Percentiles rank a stretch among this genome's conserved stretches.
Evolutionary conservation across 2,329 filamentous ascomycete genomes (phyloP).

Genomic region (Cladosporium sp.): DNA sequence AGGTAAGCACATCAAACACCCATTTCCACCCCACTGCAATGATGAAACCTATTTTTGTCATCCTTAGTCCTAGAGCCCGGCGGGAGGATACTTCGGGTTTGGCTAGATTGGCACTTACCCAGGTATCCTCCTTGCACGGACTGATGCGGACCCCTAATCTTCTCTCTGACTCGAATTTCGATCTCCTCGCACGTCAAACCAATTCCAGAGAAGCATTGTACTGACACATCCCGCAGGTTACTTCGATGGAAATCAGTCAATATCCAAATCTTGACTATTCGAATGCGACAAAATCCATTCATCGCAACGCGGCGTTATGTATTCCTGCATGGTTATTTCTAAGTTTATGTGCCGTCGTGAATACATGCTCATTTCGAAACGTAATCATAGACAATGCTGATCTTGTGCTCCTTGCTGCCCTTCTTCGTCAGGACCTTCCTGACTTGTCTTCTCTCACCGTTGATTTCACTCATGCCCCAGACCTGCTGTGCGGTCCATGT

Average conservation of each 20-base stretch:
- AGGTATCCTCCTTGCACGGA: slow-evolving; percentile 22
- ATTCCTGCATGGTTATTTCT: background rate
- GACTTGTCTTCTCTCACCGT: slow-evolving; percentile 44
- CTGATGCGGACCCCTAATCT: slow-evolving; percentile 39
- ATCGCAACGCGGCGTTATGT: background rate
- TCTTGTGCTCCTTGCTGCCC: slow-evolving; percentile 40
- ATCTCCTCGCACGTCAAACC: background rate
- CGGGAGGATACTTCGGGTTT: slow-evolving; percentile 27
- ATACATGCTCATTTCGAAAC: slow-evolving; percentile 15
- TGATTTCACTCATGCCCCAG: slow-evolving; percentile 49
- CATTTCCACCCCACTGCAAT: slow-evolving; percentile 17
- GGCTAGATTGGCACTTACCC: slow-evolving; percentile 31
- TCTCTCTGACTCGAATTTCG: slow-evolving; percentile 34
- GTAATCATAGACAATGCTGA: slow-evolving; percentile 48
- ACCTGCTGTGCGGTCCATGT: slow-evolving; percentile 58
- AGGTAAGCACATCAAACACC: background rate
- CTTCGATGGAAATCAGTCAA: background rate
- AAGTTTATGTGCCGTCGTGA: background rate
- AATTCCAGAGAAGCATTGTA: background rate
- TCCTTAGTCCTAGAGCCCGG: slow-evolving; percentile 41
- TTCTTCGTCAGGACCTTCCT: slow-evolving; percentile 40
- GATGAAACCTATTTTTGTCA: slow-evolving; percentile 40
- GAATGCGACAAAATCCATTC: background rate
- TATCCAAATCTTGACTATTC: background rate
- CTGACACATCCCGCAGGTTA: background rate